Evolutionary conservation across 805 yeast genomes (phyloP).

Genomic region (Candida corydali): DNA sequence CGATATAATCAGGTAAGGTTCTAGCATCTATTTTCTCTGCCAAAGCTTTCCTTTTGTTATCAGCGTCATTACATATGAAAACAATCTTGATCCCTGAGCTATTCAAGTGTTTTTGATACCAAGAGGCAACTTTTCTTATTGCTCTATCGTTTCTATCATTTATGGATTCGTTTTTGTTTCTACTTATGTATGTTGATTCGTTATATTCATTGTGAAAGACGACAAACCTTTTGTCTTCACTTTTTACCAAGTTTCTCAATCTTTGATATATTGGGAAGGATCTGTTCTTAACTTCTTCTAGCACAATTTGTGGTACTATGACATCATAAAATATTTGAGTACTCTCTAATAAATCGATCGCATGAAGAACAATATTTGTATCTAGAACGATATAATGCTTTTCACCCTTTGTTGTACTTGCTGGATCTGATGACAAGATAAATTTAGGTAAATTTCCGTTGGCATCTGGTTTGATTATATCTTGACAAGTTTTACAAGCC

Average conservation of each 20-base stretch:
- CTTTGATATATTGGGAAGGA: constrained; percentile 87
- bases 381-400: constrained; percentile 84
- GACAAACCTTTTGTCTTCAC: constrained; percentile 75
- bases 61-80: constrained; percentile 73
- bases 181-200: constrained; percentile 60
- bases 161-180: constrained; percentile 64
- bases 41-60: constrained; percentile 55
- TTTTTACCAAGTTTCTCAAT: constrained; percentile 68
- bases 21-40: constrained; percentile 51
- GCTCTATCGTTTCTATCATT: constrained; percentile 93
- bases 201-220: constrained; percentile 93
- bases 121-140: constrained; percentile 67
- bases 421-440: constrained; percentile 62
- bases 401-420: constrained; percentile 44
- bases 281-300: constrained; percentile 87
- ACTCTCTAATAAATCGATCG: constrained; percentile 86
- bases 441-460: constrained; percentile 63
- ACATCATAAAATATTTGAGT: constrained; percentile 78
- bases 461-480: constrained; percentile 55
- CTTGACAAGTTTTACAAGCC: constrained; percentile 60
- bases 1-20: constrained; percentile 67
- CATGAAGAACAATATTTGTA: constrained; percentile 81
- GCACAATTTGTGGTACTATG: constrained; percentile 89
- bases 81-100: constrained; percentile 42
- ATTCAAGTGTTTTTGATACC: constrained; percentile 67